Percentiles rank a stretch among this genome's conserved stretches.
Evolutionary conservation across 2,329 filamentous ascomycete genomes (phyloP).

Genomic region (Penicillium nordicum): DNA sequence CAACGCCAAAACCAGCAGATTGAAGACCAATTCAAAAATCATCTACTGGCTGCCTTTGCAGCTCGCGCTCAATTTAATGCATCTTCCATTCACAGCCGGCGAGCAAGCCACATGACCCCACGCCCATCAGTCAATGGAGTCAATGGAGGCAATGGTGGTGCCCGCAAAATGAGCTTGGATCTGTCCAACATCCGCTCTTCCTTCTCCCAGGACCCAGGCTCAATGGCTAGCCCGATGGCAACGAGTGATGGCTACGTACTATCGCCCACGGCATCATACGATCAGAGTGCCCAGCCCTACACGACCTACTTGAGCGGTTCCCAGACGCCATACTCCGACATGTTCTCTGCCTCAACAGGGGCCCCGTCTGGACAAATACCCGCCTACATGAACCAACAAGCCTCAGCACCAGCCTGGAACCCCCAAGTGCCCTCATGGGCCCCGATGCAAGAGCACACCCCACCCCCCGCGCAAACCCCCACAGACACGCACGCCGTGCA

Average conservation of each 20-base stretch:
- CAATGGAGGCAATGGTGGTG: conserved; percentile 23
- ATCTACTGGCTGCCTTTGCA: conserved; percentile 37
- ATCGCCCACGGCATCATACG: conserved; percentile 25
- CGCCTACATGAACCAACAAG: conserved; percentile 26
- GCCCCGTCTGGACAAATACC: conserved; percentile 23
- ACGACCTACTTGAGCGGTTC: conserved; percentile 20
- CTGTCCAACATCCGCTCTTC: conserved; percentile 30
- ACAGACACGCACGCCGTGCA: conserved; percentile 22
- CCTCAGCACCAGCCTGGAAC: conserved; percentile 14
- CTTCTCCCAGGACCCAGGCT: conserved; percentile 22
- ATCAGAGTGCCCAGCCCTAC: conserved; percentile 24
- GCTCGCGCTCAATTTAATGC: conserved; percentile 14
- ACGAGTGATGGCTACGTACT: conserved; percentile 23
- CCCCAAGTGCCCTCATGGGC: conserved; percentile 16
- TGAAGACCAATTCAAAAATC: conserved; percentile 37
- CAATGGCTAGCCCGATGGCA: conserved; percentile 28
- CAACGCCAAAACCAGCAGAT: conserved; percentile 39
- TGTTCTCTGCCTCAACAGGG: conserved; percentile 15
- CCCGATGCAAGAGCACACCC: conserved; percentile 24
- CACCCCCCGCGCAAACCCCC: conserved; percentile 20
- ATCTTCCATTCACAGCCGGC: conserved; percentile 28
- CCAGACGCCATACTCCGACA: conserved; percentile 20
- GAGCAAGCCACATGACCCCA: conserved; percentile 24
- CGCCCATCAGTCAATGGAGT: conserved; percentile 28
- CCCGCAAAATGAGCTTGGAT: conserved; percentile 38